These are phyloP conservation scores for Trichocomaceae sp. DNA, from an alignment of 2,329 filamentous ascomycete genomes.

Conservation along the genomic window DNA sequence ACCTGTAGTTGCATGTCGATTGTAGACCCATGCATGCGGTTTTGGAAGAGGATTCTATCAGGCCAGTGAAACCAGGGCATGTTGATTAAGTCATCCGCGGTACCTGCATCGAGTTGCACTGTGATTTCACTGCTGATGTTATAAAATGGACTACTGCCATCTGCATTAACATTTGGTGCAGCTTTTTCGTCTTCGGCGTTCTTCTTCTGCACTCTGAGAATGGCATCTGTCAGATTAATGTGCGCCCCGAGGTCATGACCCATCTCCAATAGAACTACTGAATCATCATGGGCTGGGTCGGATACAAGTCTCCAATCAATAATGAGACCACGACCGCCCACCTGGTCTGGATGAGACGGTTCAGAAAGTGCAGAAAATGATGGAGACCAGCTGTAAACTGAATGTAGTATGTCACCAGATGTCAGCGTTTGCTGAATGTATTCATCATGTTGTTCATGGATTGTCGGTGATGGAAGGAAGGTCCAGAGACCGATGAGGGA, in stretches of 20 bases:
- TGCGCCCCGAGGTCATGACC: background rate
- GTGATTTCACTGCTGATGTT: conserved; percentile 1
- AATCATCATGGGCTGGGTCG: background rate
- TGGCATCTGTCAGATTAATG: conserved; percentile 6
- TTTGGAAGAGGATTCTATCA: conserved; percentile 7
- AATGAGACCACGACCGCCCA: background rate
- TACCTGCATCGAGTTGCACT: conserved; percentile 1
- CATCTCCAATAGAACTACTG: background rate
- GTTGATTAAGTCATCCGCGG: conserved; percentile 6
- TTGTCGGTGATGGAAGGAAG: conserved; percentile 8
- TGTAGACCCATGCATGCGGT: conserved; percentile 7
- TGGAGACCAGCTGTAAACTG: conserved; percentile 1
- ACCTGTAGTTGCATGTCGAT: background rate
- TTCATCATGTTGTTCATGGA: background rate
- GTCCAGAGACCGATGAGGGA: conserved; percentile 9
- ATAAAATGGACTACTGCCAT: background rate
- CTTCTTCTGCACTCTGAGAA: background rate
- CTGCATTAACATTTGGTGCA: background rate
- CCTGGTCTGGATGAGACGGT: background rate
- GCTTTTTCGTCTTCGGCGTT: background rate
- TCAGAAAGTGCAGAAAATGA: background rate
- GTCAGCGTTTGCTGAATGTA: background rate
- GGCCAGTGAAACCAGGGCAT: conserved; percentile 10
- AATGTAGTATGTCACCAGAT: background rate
- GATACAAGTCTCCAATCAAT: conserved; percentile 2